Base-by-base conservation (phyloP, 2,329 filamentous ascomycete genomes). In the Teratosphaeria zuluensis region DNA sequence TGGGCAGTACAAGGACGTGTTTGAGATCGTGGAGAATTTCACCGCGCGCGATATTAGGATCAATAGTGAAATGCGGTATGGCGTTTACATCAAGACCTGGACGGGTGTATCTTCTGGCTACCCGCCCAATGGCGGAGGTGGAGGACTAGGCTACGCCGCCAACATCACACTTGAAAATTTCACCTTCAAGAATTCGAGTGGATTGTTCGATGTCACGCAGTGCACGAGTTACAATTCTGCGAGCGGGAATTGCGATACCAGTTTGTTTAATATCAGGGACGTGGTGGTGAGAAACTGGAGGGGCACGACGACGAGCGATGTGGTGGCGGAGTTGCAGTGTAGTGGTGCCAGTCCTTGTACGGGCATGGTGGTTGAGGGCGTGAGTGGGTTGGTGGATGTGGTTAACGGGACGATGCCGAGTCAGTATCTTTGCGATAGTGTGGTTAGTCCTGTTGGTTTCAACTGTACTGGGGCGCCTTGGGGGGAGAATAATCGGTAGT, bases 51-150 rank as follows among this genome's bases (percentile, higher is more conserved):
- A 83, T 64, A 73, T 82, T 53, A 56, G 53, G 19, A 59, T 61
- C 56, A 59, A 62, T 21, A 32, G 56, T 33, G 24, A 28, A 4
- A 62, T 63, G 61, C 57, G 62, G 7, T 64, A 61, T 21, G 62
- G 62, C 1, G 61, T 56, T 7, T 61, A 61, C 48, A 21, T 84
- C 63, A 85, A 85, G 70, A 84, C 81, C 0, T 85, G 82, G 81
- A 81, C 80, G 0, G 80, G 79, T 19, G 69, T 78, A 9, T 74
- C 62, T 19, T 62, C 61, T 8, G 65, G 80, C 19, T 79, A 76
- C 53, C 80, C 80, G 1, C 81, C 81, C 1, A 84, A 85, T 63
- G 81, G 82, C 14, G 82, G 81, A 1, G 81, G 81, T 11, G 82
- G 80, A 16, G 82, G 82, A 2, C 65, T 78, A 0, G 81, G 81